phyloP scores from a whole-genome alignment of 1,139 yeast genomes.

The Candida sanyaensis region DNA sequence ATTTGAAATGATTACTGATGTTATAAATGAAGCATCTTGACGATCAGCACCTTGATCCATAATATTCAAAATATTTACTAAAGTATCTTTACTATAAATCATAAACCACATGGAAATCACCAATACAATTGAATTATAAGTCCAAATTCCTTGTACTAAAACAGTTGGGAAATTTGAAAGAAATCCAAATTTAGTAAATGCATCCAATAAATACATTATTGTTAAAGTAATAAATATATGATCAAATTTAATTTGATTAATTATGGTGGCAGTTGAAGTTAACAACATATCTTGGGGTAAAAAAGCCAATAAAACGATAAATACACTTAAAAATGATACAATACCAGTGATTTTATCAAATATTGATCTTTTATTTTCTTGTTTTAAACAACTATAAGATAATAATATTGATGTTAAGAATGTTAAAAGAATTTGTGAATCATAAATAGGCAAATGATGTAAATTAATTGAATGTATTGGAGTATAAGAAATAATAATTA shows the following conservation, averaged over 20 bases:
- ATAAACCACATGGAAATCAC: constrained; percentile 7
- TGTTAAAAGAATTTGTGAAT: constrained; percentile 1
- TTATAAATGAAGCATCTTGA: constrained; percentile 2
- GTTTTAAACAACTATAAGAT: constrained; percentile 1
- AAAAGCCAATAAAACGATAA: constrained; percentile 1
- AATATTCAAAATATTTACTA: constrained; percentile 3
- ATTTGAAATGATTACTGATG: constrained; percentile 5
- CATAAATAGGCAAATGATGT: background rate
- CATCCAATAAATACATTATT: constrained; percentile 2
- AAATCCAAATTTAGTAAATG: constrained; percentile 4
- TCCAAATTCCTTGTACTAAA: constrained; percentile 7
- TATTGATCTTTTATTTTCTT: constrained; percentile 1
- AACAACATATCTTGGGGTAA: constrained; percentile 6
- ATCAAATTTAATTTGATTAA: constrained; percentile 5
- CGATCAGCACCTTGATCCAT: background rate
- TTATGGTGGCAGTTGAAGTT: constrained; percentile 5
- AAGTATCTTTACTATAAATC: constrained; percentile 7
- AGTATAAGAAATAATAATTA: constrained; percentile 4
- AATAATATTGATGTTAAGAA: constrained; percentile 4
- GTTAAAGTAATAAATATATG: constrained; percentile 7
- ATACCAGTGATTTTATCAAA: background rate
- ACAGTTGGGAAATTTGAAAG: constrained; percentile 1
- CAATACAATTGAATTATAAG: constrained; percentile 6
- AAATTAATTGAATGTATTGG: background rate
- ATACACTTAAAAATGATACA: constrained; percentile 5